Evolutionary conservation across 129 eudicot genomes (phyloP).

Genomic region (Flaveria bidentis): DNA sequence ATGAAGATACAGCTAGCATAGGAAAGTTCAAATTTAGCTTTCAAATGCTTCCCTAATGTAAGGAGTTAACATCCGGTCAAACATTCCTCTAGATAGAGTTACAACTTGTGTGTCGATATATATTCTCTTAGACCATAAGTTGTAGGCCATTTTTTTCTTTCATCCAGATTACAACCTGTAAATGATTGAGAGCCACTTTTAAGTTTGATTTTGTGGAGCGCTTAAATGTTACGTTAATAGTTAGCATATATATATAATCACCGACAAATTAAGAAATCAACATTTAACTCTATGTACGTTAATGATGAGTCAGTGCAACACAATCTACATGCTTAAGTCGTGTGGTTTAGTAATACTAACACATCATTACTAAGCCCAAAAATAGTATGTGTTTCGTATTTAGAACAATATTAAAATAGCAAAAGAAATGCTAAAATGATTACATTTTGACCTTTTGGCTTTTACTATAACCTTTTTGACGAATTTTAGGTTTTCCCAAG

Average conservation of each 20-base stretch:
- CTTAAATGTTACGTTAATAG: neutral
- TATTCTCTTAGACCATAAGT: conserved; percentile 15
- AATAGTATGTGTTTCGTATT: neutral
- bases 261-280: neutral
- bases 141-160: conserved; percentile 9
- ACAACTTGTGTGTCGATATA: neutral
- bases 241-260: neutral
- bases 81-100: conserved; percentile 27
- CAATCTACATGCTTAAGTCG: neutral
- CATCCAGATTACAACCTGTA: conserved; percentile 31
- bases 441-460: neutral
- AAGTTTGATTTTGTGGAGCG: conserved; percentile 3
- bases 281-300: neutral
- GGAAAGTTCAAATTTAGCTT: conserved; percentile 23
- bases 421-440: neutral
- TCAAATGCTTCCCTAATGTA: conserved; percentile 27
- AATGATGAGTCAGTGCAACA: no score
- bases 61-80: conserved; percentile 40
- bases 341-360: neutral
- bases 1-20: conserved; percentile 1
- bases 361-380: neutral
- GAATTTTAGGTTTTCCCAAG: neutral
- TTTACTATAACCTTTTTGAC: neutral
- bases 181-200: conserved; percentile 27
- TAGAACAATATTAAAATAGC: neutral